Percentiles rank a stretch among this genome's conserved stretches.
These are phyloP conservation scores for Penicillium paneum DNA, from an alignment of 2,329 filamentous ascomycete genomes.

Conservation along the genomic window DNA sequence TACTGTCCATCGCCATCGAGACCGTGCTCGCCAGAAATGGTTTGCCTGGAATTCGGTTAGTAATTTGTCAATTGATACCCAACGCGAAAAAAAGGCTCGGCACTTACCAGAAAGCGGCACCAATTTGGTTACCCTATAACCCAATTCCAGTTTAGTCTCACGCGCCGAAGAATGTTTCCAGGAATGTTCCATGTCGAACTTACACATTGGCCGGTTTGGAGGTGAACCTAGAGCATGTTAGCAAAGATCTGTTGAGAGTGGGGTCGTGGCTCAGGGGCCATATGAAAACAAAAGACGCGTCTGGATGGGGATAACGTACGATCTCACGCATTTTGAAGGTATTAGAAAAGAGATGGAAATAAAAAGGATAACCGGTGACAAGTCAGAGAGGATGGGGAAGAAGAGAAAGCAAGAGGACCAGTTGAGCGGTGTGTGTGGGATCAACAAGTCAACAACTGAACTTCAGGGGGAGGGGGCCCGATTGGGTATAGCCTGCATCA, in stretches of 20 bases:
- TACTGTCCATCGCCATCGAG: constrained; percentile 68
- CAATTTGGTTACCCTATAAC: constrained; percentile 96
- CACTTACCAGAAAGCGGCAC: constrained; percentile 96
- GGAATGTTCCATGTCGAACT: constrained; percentile 40
- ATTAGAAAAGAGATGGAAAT: constrained; percentile 10
- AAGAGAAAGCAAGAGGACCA: constrained; percentile 22
- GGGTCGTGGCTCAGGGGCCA: constrained; percentile 33
- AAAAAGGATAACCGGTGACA: constrained; percentile 21
- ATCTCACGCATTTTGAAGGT: constrained; percentile 64
- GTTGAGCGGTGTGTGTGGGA: constrained; percentile 36
- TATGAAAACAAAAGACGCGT: constrained; percentile 38
- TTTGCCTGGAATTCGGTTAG: constrained; percentile 61
- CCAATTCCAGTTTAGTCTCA: constrained; percentile 30
- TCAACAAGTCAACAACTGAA: constrained; percentile 28
- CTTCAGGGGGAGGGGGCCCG: constrained; percentile 21
- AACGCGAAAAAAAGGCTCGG: constrained; percentile 3
- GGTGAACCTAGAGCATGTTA: constrained; percentile 75
- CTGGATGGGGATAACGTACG: constrained; percentile 48
- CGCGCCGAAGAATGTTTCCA: constrained; percentile 5
- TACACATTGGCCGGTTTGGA: constrained; percentile 99
- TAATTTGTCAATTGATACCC: constrained; percentile 21
- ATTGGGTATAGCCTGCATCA: constrained; percentile 29
- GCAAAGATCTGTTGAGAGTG: constrained; percentile 30
- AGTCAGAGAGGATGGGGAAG: constrained; percentile 23
- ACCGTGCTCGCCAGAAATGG: constrained; percentile 86